A percentile compares a stretch with the other conserved stretches of the same genome.
phyloP scores from a whole-genome alignment of 345 rosid species.

The Chamaenerion angustifolium region DNA sequence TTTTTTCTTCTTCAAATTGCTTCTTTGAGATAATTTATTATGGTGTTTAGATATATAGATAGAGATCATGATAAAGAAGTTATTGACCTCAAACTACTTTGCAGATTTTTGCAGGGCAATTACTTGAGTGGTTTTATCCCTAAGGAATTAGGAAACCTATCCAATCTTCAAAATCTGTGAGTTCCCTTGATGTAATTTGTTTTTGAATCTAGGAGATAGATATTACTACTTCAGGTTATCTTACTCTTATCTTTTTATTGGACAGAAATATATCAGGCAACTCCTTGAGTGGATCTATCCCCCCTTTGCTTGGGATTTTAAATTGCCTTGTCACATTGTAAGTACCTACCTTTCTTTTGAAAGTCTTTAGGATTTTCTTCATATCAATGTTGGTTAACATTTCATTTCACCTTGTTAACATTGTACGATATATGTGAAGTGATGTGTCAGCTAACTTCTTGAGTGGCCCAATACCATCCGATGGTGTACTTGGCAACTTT shows the following conservation, averaged over 20 bases:
- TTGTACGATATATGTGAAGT: conserved; percentile 29
- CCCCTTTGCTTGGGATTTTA: conserved; percentile 62
- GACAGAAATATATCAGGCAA: conserved; percentile 77
- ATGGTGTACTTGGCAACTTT: conserved; percentile 47
- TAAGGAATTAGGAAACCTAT: conserved; percentile 59
- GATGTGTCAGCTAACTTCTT: conserved; percentile 86
- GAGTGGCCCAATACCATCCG: conserved; percentile 66
- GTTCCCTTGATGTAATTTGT: conserved; percentile 7
- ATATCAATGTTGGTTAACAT: conserved; percentile 1
- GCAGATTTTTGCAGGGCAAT: conserved; percentile 81
- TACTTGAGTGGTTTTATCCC: conserved; percentile 71
- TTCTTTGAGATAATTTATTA: too few species aligned
- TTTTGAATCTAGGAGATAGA: too few species aligned
- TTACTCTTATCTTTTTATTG: too few species aligned
- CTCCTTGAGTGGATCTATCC: conserved; percentile 54
- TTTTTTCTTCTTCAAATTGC: too few species aligned
- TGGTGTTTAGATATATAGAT: too few species aligned
- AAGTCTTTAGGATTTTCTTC: not conserved
- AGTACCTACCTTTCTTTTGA: conserved; percentile 25
- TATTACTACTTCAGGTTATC: too few species aligned
- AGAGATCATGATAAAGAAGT: too few species aligned
- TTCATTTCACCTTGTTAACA: not conserved
- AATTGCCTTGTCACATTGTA: conserved; percentile 49
- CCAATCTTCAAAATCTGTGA: conserved; percentile 58
- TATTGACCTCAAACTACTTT: not conserved